Evolutionary conservation across 2,329 filamentous ascomycete genomes (phyloP), one percentile per base, ranked within the genome.

Genomic region (Aspergillus piperis): DNA sequence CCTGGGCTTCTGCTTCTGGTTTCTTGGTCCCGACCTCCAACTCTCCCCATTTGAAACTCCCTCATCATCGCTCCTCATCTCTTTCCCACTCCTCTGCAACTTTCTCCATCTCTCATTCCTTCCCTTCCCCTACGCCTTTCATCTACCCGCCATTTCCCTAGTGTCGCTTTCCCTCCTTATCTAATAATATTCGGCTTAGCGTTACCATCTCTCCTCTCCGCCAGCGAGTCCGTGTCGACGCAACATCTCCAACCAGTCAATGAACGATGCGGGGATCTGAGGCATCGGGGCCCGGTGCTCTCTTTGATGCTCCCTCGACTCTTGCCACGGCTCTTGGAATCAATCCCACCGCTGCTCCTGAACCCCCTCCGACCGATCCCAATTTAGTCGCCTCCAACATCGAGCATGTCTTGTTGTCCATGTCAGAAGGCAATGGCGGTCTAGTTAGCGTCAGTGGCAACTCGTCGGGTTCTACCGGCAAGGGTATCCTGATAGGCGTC

Each of bases 401-500:
- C 78, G 61, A 83, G 81, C 64, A 71, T 71, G 68, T 69, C 8
- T 50, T 72, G n/a, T 63, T 65, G 27, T 66, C 67, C 44, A 61
- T 72, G 52, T 67, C 70, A 36, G 64, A 54, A 36, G 61, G 62
- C 23, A 63, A 61, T 62, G 68, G 64, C 53, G 64, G 62, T 52
- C 56, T 67, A 27, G 61, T 71, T 70, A 63, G 69, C 63, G 61
- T 73, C 68, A 59, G 80, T 73, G 73, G 70, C 72, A 75, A 77
- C 68, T 72, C 75, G 57, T 71, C 77, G 66, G 82, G 81, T 57
- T 86, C 84, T 39, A 86, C 86, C 57, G 86, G 86, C 61, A 88
- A 86, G 73, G 94, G 94, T 75, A 91, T 98, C 71, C 84, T 98
- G 77, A 98, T 99, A 75, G 95, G 94, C 68, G 88, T 99, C 73